Evolutionary conservation across 2,329 filamentous ascomycete genomes (phyloP).

Genomic region (Dactylellina cionopaga): DNA sequence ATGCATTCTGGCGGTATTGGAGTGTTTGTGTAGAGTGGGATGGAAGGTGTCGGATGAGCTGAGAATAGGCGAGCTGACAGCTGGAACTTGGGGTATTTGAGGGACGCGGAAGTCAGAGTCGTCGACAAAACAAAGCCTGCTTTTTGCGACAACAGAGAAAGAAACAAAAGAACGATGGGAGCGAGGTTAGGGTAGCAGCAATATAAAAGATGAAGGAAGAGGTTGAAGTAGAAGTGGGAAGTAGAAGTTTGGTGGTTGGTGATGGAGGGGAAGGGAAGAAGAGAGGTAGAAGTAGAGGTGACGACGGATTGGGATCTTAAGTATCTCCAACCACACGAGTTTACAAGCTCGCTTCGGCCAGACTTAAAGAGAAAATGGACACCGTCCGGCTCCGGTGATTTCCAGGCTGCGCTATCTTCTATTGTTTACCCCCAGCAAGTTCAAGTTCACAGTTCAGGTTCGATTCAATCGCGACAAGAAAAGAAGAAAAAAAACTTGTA

Average conservation of each 20-base stretch:
- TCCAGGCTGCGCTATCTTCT: background rate
- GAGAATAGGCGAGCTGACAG: slow-evolving; percentile 9
- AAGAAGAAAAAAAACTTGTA: slow-evolving; percentile 7
- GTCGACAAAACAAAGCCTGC: slow-evolving; percentile 9
- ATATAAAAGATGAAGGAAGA: background rate
- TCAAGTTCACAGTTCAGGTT: background rate
- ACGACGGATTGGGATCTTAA: slow-evolving; percentile 16
- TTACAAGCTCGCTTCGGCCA: slow-evolving; percentile 27
- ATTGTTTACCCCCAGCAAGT: background rate
- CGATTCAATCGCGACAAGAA: slow-evolving; percentile 1
- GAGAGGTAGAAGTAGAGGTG: background rate
- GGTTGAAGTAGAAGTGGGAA: no score
- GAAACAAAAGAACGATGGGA: background rate
- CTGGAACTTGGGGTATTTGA: background rate
- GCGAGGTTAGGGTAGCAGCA: slow-evolving; percentile 14
- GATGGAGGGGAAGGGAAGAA: background rate
- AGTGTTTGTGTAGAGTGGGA: background rate
- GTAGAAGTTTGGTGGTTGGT: no score
- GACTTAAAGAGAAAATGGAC: slow-evolving; percentile 27
- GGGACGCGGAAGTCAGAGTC: slow-evolving; percentile 12
- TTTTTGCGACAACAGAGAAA: background rate
- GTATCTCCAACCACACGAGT: slow-evolving; percentile 37
- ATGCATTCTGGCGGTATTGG: slow-evolving; percentile 73
- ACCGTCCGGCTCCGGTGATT: slow-evolving; percentile 33
- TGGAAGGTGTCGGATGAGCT: slow-evolving; percentile 3